Percentiles rank a stretch among this genome's conserved stretches.
Conservation (phyloP, 495 filamentous ascomycete genomes). For the Xanthoparmelia taractica region DNA sequence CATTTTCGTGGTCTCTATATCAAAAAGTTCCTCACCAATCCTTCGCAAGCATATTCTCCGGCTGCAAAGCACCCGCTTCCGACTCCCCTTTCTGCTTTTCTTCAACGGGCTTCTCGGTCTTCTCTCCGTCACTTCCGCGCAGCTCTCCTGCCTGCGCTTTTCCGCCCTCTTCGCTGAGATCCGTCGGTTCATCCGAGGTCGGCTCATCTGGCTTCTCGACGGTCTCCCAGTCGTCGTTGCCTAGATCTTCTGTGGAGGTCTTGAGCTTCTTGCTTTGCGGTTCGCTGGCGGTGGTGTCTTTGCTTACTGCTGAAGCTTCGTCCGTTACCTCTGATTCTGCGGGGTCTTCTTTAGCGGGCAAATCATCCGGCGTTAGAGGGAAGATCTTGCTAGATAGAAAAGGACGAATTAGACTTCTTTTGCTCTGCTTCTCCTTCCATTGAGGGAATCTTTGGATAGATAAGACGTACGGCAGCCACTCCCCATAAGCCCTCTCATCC, state of each 20-base stretch:
- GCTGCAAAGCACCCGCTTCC: neutral
- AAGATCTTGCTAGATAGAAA: conserved; percentile 29
- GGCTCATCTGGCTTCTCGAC: conserved; percentile 28
- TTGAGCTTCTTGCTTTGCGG: conserved; percentile 33
- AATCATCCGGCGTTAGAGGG: conserved; percentile 30
- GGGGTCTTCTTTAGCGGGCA: conserved; percentile 14
- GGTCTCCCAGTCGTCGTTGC: conserved; percentile 37
- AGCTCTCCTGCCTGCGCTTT: conserved; percentile 12
- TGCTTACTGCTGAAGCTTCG: conserved; percentile 26
- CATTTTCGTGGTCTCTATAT: no score
- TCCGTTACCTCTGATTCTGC: conserved; percentile 14
- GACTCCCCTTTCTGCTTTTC: neutral
- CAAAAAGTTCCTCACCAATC: conserved; percentile 13
- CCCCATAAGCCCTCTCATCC: conserved; percentile 64
- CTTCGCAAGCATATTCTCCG: conserved; percentile 11
- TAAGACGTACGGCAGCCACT: conserved; percentile 61
- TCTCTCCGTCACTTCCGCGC: conserved; percentile 18
- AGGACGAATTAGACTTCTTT: no score
- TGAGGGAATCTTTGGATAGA: no score
- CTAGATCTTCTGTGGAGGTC: conserved; percentile 14
- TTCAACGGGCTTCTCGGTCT: conserved; percentile 9
- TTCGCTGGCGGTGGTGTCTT: conserved; percentile 24
- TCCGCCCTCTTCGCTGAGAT: conserved; percentile 19
- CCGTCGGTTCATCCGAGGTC: conserved; percentile 3
- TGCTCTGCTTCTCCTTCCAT: no score